phyloP scores from a whole-genome alignment of 2,329 filamentous ascomycete species.

The Monosporascus ibericus region DNA sequence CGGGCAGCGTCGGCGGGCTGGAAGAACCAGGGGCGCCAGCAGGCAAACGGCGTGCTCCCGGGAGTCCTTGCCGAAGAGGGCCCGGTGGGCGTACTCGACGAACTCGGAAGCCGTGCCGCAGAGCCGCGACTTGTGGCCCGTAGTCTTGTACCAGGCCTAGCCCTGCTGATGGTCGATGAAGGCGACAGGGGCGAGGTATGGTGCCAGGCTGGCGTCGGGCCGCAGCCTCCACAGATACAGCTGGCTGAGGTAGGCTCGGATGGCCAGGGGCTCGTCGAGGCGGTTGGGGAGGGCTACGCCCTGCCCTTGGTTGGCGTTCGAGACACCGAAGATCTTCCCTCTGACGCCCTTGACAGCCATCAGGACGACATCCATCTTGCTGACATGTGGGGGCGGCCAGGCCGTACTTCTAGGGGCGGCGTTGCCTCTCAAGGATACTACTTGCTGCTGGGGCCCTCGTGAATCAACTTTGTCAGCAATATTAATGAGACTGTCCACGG shows the following conservation, averaged over 20 bases:
- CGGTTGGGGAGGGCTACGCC: conserved; percentile 8
- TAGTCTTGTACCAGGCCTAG: conserved; percentile 9
- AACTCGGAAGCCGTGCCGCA: conserved; percentile 13
- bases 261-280: conserved; percentile 1
- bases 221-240: conserved; percentile 2
- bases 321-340: conserved; percentile 10
- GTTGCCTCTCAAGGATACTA: neutral
- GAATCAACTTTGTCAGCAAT: conserved; percentile 3
- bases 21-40: conserved; percentile 14
- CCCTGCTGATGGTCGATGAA: conserved; percentile 9
- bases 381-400: conserved; percentile 11
- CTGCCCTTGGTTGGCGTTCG: neutral
- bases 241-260: conserved; percentile 10
- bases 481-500: conserved; percentile 5
- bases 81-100: conserved; percentile 7
- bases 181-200: conserved; percentile 12
- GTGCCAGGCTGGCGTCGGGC: neutral
- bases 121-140: conserved; percentile 10
- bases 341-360: conserved; percentile 5
- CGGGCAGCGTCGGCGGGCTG: conserved; percentile 1
- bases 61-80: neutral
- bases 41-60: conserved; percentile 8
- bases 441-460: neutral
- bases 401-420: neutral
- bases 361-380: conserved; percentile 8